Evolutionary conservation across 768 basidiomycete genomes (phyloP).

Genomic region (Polyporus arcularius): DNA sequence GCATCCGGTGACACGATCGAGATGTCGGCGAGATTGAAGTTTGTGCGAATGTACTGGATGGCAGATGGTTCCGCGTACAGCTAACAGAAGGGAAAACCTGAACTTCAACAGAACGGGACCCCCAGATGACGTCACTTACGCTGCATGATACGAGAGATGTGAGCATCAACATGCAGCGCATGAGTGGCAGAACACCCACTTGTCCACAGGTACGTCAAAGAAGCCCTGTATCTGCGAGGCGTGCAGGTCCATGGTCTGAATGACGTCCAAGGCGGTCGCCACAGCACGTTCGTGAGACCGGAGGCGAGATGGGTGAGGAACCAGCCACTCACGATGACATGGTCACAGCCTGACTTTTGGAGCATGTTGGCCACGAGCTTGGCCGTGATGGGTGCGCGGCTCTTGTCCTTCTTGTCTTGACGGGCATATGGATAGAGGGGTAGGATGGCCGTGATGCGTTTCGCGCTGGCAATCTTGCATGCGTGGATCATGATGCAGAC

Average conservation of each 20-base stretch:
- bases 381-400: conserved; percentile 94
- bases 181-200: conserved; percentile 59
- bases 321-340: conserved; percentile 79
- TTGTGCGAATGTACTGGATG: conserved; percentile 90
- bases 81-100: conserved; percentile 36
- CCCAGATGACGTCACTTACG: conserved; percentile 42
- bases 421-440: conserved; percentile 96
- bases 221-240: conserved; percentile 99
- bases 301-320: not conserved
- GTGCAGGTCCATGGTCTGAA: conserved; percentile 96
- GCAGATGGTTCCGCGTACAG: conserved; percentile 96
- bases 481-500: conserved; percentile 99
- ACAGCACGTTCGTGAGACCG: not conserved
- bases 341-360: conserved; percentile 89
- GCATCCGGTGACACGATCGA: conserved; percentile 98
- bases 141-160: conserved; percentile 31
- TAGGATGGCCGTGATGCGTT: conserved; percentile 96
- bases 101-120: not conserved
- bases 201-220: conserved; percentile 99
- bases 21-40: conserved; percentile 81
- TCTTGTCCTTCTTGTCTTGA: conserved; percentile 99
- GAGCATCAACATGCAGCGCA: not conserved
- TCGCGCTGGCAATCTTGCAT: conserved; percentile 98
- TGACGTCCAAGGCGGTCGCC: not conserved
- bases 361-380: conserved; percentile 99